A percentile compares a stretch with the other conserved stretches of the same genome.
Evolutionary conservation across 176 grass and related monocot genomes (phyloP).

Genomic region (Poa annua): DNA sequence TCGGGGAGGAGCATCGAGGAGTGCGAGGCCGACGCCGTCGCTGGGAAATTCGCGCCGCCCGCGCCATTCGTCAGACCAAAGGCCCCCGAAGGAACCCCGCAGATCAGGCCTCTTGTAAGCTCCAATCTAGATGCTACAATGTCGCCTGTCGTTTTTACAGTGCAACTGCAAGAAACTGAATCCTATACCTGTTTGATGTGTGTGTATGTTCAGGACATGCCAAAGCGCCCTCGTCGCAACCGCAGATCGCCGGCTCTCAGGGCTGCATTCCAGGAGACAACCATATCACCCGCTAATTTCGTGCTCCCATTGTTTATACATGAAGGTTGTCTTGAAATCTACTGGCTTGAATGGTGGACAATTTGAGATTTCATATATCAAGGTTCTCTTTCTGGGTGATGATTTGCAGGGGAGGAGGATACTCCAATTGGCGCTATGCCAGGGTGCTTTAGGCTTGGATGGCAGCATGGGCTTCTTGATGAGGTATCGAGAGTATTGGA

Average conservation of each 20-base stretch:
- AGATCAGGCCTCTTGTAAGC: constrained; percentile 79
- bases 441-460: constrained; percentile 93
- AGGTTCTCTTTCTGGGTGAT: not conserved
- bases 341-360: not conserved
- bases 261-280: constrained; percentile 87
- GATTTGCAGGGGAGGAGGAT: constrained; percentile 76
- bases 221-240: constrained; percentile 87
- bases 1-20: constrained; percentile 86
- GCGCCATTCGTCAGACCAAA: constrained; percentile 54
- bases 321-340: constrained; percentile 66
- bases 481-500: constrained; percentile 57
- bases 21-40: constrained; percentile 88
- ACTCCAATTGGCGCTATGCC: constrained; percentile 96
- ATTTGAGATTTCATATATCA: not conserved
- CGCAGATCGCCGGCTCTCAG: constrained; percentile 74
- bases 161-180: constrained; percentile 25
- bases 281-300: constrained; percentile 74
- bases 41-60: constrained; percentile 69
- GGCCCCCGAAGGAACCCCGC: constrained; percentile 77
- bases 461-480: constrained; percentile 88
- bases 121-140: not conserved
- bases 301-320: constrained; percentile 95
- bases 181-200: not conserved
- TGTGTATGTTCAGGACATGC: constrained; percentile 48
- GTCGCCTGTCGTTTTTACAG: not conserved